A percentile compares a stretch with the other conserved stretches of the same genome.
Conservation (phyloP, 2,329 filamentous ascomycete genomes). For the Coniochaeta prunicola region DNA sequence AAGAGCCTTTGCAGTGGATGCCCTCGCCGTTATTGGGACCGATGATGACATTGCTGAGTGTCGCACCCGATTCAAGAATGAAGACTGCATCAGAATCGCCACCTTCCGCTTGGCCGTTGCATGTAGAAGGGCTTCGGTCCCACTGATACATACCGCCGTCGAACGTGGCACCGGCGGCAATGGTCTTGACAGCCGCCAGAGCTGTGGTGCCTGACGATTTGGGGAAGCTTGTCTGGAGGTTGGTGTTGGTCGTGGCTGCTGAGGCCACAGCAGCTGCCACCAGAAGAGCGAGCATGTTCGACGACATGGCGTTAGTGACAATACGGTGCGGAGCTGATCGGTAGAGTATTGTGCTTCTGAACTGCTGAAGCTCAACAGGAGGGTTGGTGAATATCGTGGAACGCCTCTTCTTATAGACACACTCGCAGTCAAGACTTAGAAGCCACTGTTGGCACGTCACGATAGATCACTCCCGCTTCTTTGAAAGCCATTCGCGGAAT, state of each 20-base stretch:
- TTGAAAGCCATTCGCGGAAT: not conserved
- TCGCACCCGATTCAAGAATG: slow-evolving; percentile 40
- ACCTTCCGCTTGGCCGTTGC: slow-evolving; percentile 13
- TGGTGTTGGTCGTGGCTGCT: slow-evolving; percentile 16
- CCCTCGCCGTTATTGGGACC: slow-evolving; percentile 39
- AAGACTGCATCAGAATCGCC: slow-evolving; percentile 36
- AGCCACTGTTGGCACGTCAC: not conserved
- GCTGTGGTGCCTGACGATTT: slow-evolving; percentile 29
- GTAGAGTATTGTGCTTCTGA: not conserved
- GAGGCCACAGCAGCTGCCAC: slow-evolving; percentile 9
- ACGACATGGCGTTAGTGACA: slow-evolving; percentile 5
- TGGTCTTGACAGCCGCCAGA: slow-evolving; percentile 32
- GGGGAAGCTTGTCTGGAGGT: slow-evolving; percentile 23
- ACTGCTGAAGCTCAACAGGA: not conserved
- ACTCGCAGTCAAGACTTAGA: not conserved
- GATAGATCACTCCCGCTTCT: not conserved
- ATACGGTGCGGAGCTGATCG: not conserved
- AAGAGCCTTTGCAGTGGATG: slow-evolving; percentile 39
- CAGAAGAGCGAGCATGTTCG: slow-evolving; percentile 6
- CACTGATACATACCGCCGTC: slow-evolving; percentile 35
- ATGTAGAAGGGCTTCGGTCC: slow-evolving; percentile 18
- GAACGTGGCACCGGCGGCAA: slow-evolving; percentile 33
- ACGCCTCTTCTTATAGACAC: not conserved
- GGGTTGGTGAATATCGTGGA: not conserved
- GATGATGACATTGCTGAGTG: slow-evolving; percentile 43